A percentile compares a stretch with the other conserved stretches of the same genome.
phyloP scores from a whole-genome alignment of 345 rosid genomes.

The Adansonia digitata region DNA sequence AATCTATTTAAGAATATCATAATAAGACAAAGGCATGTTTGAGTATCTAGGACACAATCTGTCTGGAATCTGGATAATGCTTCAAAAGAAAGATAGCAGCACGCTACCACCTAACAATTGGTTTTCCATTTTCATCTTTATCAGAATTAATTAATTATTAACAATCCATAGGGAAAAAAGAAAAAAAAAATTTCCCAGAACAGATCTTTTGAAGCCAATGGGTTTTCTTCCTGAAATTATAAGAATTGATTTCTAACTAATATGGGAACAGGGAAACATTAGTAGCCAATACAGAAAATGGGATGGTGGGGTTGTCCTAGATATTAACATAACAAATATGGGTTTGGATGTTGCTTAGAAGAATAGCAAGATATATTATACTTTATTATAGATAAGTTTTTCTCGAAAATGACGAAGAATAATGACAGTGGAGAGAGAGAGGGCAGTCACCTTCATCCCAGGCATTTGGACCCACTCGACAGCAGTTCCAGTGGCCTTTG shows the following conservation, averaged over 20 bases:
- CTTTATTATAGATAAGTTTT: slow-evolving; percentile 7
- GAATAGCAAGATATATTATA: slow-evolving; percentile 21
- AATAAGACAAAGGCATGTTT: not conserved
- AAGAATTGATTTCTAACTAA: not conserved
- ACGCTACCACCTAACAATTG: not conserved
- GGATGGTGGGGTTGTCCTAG: not conserved
- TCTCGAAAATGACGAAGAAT: slow-evolving; percentile 15
- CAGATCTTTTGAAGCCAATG: not conserved
- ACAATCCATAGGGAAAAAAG: not conserved
- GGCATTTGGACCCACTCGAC: slow-evolving; percentile 99
- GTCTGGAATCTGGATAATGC: not conserved
- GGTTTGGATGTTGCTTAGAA: slow-evolving; percentile 24
- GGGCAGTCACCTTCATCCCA: slow-evolving; percentile 83
- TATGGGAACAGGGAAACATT: not conserved
- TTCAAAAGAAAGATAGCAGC: not conserved
- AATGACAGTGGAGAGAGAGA: slow-evolving; percentile 2
- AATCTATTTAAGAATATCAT: not conserved
- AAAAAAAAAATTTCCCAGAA: not conserved
- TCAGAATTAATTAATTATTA: too few relatives aligned
- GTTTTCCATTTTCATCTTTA: not conserved
- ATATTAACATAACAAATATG: slow-evolving; percentile 9
- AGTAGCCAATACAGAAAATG: not conserved
- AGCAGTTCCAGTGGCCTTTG: slow-evolving; percentile 99
- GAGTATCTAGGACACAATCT: not conserved
- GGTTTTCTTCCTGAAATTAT: not conserved